Base-by-base conservation (phyloP, 2,329 filamentous ascomycete genomes). In the Beauveria australis region DNA sequence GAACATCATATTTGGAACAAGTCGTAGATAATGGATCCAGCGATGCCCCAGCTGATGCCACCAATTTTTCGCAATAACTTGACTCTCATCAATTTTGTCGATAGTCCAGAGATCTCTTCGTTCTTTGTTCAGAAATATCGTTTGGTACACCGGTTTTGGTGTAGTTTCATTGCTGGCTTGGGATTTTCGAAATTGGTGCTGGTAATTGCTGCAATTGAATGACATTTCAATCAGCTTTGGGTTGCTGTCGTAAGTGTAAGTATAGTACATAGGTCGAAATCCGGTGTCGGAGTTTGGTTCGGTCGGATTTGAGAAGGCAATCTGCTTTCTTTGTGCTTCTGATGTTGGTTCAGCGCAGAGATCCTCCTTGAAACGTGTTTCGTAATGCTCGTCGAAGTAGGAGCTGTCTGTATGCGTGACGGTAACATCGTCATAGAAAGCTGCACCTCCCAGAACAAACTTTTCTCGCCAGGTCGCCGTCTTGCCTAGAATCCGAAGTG, bases 131-230 rank as follows among this genome's bases (percentile, higher is more conserved):
- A 88, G 75, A 68, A 86, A 88, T 58, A 87, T 88, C 9, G 82
- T 86, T 65, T 91, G 87, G 69, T 89, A 91, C 18, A 91, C 81
- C 66, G 89, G 86, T 56, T 82, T 77, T 28, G 83, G 79, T 4
- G 44, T 56, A 1, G 63, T 62, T 5, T 61, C 61, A 0, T 67
- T 46, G 1, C 65, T 43, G 10, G 62, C 53, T 19, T 67, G 68
- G 0, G 69, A 68, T 22, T 71, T 70, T 1, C 84, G 83, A 64
- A 91, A 88, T 68, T 91, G 88, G 49, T 85, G 80, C 69, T 91
- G 88, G 72, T 91, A 90, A 69, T 89, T 89, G 43, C 85, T 87
- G 73, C 86, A 89, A 71, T 91, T 87, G 72, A 90, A 91, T 61
- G 82, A 87, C 85, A 87, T 87, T 69, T 87, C 84, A 8, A 88